A percentile compares a stretch with the other conserved stretches of the same genome.
phyloP scores from a whole-genome alignment of 192 early-diverging fungal genomes.

The Backusella luteola region DNA sequence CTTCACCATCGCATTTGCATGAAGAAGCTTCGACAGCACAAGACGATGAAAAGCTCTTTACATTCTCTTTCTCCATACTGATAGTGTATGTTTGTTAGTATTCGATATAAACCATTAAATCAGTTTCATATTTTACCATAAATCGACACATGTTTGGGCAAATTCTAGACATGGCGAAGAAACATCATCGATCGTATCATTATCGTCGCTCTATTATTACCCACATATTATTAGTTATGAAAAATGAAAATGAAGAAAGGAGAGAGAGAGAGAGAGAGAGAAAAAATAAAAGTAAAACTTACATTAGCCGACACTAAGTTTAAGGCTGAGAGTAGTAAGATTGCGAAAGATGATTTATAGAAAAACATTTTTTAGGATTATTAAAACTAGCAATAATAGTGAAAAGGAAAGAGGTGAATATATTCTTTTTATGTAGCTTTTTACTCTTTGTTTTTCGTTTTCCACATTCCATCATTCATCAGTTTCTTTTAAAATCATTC shows the following conservation, averaged over 20 bases:
- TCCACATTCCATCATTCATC: neutral
- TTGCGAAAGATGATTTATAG: neutral
- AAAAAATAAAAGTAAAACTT: neutral
- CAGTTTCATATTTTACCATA: neutral
- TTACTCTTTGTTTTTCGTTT: neutral
- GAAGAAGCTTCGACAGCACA: neutral
- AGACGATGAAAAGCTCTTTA: neutral
- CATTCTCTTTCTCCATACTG: neutral
- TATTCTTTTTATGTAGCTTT: neutral
- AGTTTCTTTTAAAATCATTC: neutral
- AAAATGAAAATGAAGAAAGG: neutral
- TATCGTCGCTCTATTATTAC: neutral
- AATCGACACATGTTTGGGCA: neutral
- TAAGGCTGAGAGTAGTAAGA: neutral
- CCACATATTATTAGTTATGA: neutral
- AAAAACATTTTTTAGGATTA: neutral
- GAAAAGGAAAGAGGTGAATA: neutral
- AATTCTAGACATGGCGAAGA: neutral
- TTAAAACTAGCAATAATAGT: neutral
- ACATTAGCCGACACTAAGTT: neutral
- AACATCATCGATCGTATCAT: neutral
- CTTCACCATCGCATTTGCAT: neutral
- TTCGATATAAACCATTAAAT: neutral
- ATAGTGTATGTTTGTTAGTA: neutral
- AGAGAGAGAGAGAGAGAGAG: neutral